Evolutionary conservation across 1,284 basidiomycete genomes (phyloP), one percentile per base, ranked within the genome.

Genomic region (Phylloporus sp.): DNA sequence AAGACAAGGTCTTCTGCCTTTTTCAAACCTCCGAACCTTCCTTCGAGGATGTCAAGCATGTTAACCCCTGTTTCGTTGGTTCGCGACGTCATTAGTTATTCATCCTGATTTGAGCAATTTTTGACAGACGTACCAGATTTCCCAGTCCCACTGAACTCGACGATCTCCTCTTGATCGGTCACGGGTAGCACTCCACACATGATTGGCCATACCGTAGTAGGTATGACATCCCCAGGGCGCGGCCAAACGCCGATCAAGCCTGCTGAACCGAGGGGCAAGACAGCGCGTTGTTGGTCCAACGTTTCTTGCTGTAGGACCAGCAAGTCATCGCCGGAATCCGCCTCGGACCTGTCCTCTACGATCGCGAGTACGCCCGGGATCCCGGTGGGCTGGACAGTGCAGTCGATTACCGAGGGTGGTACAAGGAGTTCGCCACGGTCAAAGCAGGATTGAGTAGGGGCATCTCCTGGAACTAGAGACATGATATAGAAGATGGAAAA

Each of bases 161-260:
- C 11, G 17, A 43, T 25, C 15, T 60, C 25, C 41, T 6, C 27
- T 43, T 6, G n/a, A 20, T 17, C 10, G 39, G 57, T 43, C 12
- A 43, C 41, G 41, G 41, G 41, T n/a, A n/a, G n/a, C 41, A 43
- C 5, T 43, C 41, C 41, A 19, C 15, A 43, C 41, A 43, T 15
- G 15, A 43, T 43, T 3, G 41, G 41, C 41, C 27, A 14, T 11
- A 49, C 47, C 20, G 60, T 32, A 8, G 23, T 47, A 5, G 27
- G 20, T 20, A 1, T 20, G 12, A 62, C 37, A 32, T 20, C 52
- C 2, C 8, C n/a, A 14, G 61, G 61, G 20, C 61, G 61, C 6
- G 52, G 39, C 61, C 61, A 62, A 15, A 15, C 19, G 29, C 49
- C 61, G 23, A 62, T 23, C 37, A 62, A 41, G 17, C 61, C 61